Evolutionary conservation across 2,329 filamentous ascomycete genomes (phyloP).

Genomic region (Aspergillus sp.): DNA sequence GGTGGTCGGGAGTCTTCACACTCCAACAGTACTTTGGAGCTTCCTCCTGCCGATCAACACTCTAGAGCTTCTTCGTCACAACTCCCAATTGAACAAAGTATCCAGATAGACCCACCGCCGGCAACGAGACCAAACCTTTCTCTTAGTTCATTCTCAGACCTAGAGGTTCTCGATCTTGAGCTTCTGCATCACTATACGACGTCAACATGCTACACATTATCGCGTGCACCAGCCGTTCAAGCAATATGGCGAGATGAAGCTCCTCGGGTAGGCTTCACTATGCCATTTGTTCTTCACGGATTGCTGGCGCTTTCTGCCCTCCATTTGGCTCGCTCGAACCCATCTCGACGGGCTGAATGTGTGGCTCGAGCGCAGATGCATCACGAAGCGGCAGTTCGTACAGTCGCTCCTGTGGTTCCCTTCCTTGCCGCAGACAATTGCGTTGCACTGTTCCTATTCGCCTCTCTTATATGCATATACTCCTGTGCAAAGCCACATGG

Average conservation of each 20-base stretch:
- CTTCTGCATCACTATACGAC: slow-evolving; percentile 54
- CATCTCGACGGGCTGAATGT: slow-evolving; percentile 40
- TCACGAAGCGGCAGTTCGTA: slow-evolving; percentile 31
- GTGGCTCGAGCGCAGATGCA: slow-evolving; percentile 37
- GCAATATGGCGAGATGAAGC: slow-evolving; percentile 49
- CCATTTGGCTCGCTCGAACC: slow-evolving; percentile 43
- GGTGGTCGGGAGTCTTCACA: not conserved
- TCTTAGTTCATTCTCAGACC: not conserved
- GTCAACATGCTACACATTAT: slow-evolving; percentile 49
- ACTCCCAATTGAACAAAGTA: not conserved
- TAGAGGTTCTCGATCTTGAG: slow-evolving; percentile 46
- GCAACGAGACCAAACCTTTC: not conserved
- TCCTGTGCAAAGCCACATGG: not conserved
- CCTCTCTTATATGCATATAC: not conserved
- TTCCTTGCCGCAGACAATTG: not conserved
- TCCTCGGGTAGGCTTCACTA: slow-evolving; percentile 47
- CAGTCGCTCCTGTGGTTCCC: slow-evolving; percentile 23
- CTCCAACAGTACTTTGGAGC: not conserved
- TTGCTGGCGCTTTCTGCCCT: slow-evolving; percentile 51
- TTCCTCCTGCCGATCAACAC: not conserved
- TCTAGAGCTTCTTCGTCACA: not conserved
- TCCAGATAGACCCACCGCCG: not conserved
- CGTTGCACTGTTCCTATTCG: not conserved
- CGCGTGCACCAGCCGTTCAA: slow-evolving; percentile 40
- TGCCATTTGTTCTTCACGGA: slow-evolving; percentile 49